These are phyloP conservation scores for Gamarada debralockiae DNA, from an alignment of 495 filamentous ascomycete genomes.

Conservation along the genomic window DNA sequence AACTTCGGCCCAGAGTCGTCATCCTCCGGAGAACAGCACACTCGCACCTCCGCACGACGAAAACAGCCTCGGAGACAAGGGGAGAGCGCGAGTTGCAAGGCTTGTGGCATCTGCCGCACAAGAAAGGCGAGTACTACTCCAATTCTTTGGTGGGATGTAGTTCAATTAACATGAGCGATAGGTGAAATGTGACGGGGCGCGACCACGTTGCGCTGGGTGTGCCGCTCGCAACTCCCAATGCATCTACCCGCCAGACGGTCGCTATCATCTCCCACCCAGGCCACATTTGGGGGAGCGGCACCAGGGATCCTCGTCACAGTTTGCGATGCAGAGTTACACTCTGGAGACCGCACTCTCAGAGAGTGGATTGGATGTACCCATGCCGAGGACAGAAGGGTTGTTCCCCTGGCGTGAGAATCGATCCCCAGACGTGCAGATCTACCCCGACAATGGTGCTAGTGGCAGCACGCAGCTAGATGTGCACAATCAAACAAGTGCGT, in stretches of 20 bases:
- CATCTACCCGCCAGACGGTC: background rate
- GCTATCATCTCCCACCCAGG: background rate
- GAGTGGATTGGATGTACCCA: background rate
- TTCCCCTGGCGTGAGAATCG: background rate
- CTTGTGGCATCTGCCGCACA: background rate
- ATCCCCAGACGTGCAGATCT: background rate
- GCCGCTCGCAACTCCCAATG: background rate
- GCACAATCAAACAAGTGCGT: background rate
- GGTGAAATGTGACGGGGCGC: background rate
- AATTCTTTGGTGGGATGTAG: background rate
- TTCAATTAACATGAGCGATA: background rate
- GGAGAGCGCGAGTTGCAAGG: background rate
- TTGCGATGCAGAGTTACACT: background rate
- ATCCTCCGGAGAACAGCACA: background rate
- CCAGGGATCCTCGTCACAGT: background rate
- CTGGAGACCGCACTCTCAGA: background rate
- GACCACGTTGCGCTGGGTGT: background rate
- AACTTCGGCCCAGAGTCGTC: background rate
- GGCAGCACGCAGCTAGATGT: background rate
- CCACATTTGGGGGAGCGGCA: background rate
- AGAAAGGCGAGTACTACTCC: background rate
- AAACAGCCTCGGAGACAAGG: background rate
- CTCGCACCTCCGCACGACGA: background rate
- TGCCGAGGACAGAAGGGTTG: background rate
- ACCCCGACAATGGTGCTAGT: background rate